These are phyloP conservation scores for Babesia divergens DNA, from an alignment of 169 alveolate genomes.

Conservation along the genomic window DNA sequence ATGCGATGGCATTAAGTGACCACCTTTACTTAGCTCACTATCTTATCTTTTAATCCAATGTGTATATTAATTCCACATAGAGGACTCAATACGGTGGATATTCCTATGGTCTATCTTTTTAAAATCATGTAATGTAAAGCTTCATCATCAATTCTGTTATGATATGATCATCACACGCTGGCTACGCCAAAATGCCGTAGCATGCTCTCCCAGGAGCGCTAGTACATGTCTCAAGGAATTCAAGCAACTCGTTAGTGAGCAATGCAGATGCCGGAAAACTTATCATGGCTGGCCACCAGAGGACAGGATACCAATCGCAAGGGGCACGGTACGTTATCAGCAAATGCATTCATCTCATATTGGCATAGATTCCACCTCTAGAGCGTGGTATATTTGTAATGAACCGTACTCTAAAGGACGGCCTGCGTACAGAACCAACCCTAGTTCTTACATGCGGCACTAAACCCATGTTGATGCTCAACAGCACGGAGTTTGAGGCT, in stretches of 20 bases:
- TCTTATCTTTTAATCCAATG: no score
- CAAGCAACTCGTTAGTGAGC: constrained; percentile 40
- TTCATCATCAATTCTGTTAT: no score
- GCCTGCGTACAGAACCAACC: constrained; percentile 55
- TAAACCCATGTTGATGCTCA: constrained; percentile 61
- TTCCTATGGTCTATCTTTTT: background rate
- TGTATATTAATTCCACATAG: background rate
- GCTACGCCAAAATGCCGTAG: background rate
- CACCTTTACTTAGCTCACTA: no score
- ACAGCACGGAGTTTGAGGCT: constrained; percentile 39
- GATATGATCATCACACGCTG: background rate
- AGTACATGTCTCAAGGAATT: constrained; percentile 14
- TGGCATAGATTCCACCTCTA: constrained; percentile 33
- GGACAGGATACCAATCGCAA: constrained; percentile 8
- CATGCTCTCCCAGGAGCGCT: background rate
- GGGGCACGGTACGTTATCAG: constrained; percentile 13
- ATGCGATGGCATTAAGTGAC: no score
- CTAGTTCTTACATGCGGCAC: constrained; percentile 62
- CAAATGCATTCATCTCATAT: background rate
- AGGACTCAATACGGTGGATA: background rate
- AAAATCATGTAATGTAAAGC: background rate
- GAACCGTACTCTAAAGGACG: constrained; percentile 42
- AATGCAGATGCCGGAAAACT: background rate
- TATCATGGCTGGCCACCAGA: constrained; percentile 66
- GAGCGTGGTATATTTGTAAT: constrained; percentile 46